Evolutionary conservation across 352 stramenopile species (phyloP), one percentile per base, ranked within the genome.

Genomic region (Pythium grandisporangium): DNA sequence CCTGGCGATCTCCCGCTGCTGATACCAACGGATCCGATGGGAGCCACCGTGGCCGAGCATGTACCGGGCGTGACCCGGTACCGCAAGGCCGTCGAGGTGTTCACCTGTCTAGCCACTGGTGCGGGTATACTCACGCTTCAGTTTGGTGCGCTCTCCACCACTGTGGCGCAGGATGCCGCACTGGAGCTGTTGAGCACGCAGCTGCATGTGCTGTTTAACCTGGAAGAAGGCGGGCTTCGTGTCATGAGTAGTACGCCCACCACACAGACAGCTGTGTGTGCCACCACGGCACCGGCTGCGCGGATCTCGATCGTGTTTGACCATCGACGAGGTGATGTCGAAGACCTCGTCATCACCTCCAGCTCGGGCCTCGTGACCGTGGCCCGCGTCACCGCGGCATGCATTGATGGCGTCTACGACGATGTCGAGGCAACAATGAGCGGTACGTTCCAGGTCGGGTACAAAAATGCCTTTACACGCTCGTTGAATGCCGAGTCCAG

Each of bases 401-500:
- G 53, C 0, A 76, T 84, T 36, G 51, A 82, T 23, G 74, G 77
- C 1, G 53, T 88, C 2, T 88, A 80, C 51, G 66, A 61, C 19
- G 63, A 74, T 23, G 42, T 63, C 1, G 49, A 33, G 0, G 58
- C 70, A 6, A 67, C 54, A 33, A 88, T 91, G 72, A 91, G 77
- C 23, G 75, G 78, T 1, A 92, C 75, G 14, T 89, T 89, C 50
- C 74, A 86, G 46, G 51, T 92, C 6, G 73, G 74, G 0, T 89
- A 86, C 49, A 59, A 65, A 12, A 67, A 55, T 21, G 53, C 57
- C 25, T 86, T 69, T 35, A 92, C 75, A 1, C 66, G 64, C 0
- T 58, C 71, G 0, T 37, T 92, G 16, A 88, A 92, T 23, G 62
- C 73, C 1, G 70, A 85, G 41, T 87, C 75, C 2, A 78, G 55